These are phyloP conservation scores for Cyphellophora europaea DNA, from an alignment of 2,329 filamentous ascomycete genomes.

Conservation along the genomic window DNA sequence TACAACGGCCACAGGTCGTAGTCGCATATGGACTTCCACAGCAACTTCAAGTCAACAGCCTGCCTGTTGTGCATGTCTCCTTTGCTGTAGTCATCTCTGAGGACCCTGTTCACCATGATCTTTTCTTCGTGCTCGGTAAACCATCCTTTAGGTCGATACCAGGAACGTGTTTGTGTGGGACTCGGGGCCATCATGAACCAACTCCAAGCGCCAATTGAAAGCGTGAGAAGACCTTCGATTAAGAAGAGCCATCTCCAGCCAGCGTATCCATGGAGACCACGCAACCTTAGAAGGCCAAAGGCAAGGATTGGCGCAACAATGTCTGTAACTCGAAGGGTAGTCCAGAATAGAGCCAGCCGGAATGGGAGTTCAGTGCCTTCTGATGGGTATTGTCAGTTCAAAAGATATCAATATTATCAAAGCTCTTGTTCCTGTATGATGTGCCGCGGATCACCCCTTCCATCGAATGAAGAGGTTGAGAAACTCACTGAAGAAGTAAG, in stretches of 20 bases:
- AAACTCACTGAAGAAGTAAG: slow-evolving; percentile 35
- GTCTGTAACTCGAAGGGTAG: slow-evolving; percentile 34
- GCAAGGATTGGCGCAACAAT: slow-evolving; percentile 35
- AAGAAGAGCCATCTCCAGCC: slow-evolving; percentile 26
- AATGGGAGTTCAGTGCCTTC: slow-evolving; percentile 24
- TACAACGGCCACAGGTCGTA: slow-evolving; percentile 48
- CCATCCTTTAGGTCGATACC: slow-evolving; percentile 42
- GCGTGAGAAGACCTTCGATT: slow-evolving; percentile 32
- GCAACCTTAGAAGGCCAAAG: slow-evolving; percentile 29
- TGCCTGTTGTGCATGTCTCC: slow-evolving; percentile 34
- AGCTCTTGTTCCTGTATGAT: no score
- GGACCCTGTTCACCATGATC: slow-evolving; percentile 50
- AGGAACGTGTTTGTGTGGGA: slow-evolving; percentile 47
- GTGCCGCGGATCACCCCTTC: no score
- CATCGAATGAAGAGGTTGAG: no score
- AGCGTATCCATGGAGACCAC: slow-evolving; percentile 17
- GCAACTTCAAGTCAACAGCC: slow-evolving; percentile 33
- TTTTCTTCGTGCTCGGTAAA: slow-evolving; percentile 55
- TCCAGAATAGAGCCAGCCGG: slow-evolving; percentile 30
- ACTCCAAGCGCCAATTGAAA: slow-evolving; percentile 25
- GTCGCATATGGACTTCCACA: slow-evolving; percentile 41
- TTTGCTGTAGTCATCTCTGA: slow-evolving; percentile 26
- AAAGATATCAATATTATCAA: no score
- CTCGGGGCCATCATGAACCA: slow-evolving; percentile 47
- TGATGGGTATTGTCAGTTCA: no score